A percentile compares a stretch with the other conserved stretches of the same genome.
phyloP scores from a whole-genome alignment of 768 basidiomycete species.

The Collybia sordida region DNA sequence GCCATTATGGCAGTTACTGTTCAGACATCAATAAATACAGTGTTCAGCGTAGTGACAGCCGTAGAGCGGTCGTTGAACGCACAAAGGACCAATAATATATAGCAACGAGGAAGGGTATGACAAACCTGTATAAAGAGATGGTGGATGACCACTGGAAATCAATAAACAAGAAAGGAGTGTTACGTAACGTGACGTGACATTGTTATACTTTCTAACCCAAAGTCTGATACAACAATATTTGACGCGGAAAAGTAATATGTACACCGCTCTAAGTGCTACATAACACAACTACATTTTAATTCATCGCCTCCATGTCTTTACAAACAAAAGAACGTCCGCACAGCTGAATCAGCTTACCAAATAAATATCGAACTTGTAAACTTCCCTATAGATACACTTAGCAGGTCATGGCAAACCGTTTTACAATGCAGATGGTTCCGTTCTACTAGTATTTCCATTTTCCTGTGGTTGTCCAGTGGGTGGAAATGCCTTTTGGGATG shows the following conservation, averaged over 20 bases:
- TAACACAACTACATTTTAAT: no score
- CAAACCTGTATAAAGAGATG: no score
- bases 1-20: conserved; percentile 31
- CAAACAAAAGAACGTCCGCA: not conserved
- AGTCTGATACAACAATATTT: not conserved
- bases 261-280: not conserved
- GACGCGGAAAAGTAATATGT: conserved; percentile 8
- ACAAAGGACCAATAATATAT: conserved; percentile 1
- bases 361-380: conserved; percentile 13
- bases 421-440: conserved; percentile 40
- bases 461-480: conserved; percentile 30
- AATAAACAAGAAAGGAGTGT: no score
- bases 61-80: conserved; percentile 14
- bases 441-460: conserved; percentile 45
- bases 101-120: no score
- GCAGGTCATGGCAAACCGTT: conserved; percentile 3
- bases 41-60: conserved; percentile 7
- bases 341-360: conserved; percentile 2
- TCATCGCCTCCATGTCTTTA: no score
- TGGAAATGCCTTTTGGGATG: conserved; percentile 59
- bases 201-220: no score
- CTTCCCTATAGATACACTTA: not conserved
- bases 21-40: conserved; percentile 10
- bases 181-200: no score
- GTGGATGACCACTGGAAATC: no score